Base-by-base conservation (phyloP, 495 filamentous ascomycete genomes). In the Penicillium turbatum region DNA sequence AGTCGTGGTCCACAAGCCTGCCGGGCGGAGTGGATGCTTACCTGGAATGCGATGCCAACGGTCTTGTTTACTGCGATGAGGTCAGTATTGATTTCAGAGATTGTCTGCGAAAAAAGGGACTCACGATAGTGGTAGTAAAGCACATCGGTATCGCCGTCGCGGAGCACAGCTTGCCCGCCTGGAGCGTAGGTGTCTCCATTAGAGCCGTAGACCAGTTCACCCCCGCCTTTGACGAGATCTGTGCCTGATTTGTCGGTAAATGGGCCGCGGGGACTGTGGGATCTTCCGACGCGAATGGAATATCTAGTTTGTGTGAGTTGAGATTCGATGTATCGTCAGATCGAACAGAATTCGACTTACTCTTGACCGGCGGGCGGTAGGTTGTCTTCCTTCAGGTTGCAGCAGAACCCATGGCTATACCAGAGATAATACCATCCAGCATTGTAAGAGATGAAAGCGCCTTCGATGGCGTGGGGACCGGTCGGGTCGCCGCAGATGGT, bases 341-440 rank as follows among this genome's bases (percentile, higher is more conserved):
- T 24, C 2, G 21, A 24, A 24, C 21, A 24, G 21, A 24, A 2
- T 24, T 24, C 2, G 29, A 52, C 70, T 34, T 86, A 90, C 75
- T 90, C 88, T n/a, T 71, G 70, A 0, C 86, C 86, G 0, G 72
- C 56, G 0, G 76, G 63, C 0, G 85, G 85, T 17, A 70, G 64
- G n/a, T 58, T 56, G 26, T 60, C 58, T 9, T 61, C 15, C 48
- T 78, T 72, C 42, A 82, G 78, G 11, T 79, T 78, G 60, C 88
- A 92, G 72, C 88, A 92, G n/a, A 65, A 59, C 0, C 88, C 87
- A 39, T 79, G 74, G 54, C 81, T 86, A 67, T 80, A 86, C 73
- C 88, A 89, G 0, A 92, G 72, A 60, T 89, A 90, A 55, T 85
- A 89, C 44, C 79, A 89, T 1, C 62, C 70, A 1, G 70, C 72